Evolutionary conservation across 805 yeast species (phyloP).

Genomic region (Candida dajiaensis): DNA sequence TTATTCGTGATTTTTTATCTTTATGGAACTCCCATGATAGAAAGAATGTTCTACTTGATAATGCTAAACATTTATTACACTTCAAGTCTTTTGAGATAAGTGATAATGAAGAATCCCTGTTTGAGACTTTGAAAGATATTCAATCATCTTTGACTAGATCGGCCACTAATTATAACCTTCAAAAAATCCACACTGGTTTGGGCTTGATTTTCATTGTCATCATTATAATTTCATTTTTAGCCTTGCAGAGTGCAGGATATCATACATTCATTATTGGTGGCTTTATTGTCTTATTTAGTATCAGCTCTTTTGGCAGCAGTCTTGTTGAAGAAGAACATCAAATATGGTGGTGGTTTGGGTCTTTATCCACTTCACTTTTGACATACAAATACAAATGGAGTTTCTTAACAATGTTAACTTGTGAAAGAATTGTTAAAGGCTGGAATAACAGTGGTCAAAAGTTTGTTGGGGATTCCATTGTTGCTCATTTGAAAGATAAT

Average conservation of each 20-base stretch:
- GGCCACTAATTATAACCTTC: conserved; percentile 69
- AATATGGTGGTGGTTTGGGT: conserved; percentile 79
- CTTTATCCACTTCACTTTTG: conserved; percentile 14
- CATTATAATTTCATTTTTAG: conserved; percentile 5
- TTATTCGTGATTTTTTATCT: conserved; percentile 51
- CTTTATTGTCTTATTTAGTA: conserved; percentile 35
- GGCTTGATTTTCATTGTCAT: conserved; percentile 16
- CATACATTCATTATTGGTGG: conserved; percentile 11
- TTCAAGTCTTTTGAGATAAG: conserved; percentile 34
- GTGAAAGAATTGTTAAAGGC: conserved; percentile 59
- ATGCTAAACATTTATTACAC: conserved; percentile 49
- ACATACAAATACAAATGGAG: conserved; percentile 8
- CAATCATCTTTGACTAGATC: conserved; percentile 49
- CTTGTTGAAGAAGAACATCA: conserved; percentile 95
- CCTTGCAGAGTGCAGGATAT: conserved; percentile 2
- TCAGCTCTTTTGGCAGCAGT: conserved; percentile 77
- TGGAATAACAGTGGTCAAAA: conserved; percentile 95
- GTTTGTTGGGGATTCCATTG: conserved; percentile 45
- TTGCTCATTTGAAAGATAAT: conserved; percentile 33
- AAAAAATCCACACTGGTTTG: conserved; percentile 34
- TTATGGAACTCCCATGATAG: conserved; percentile 39
- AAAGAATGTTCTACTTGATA: conserved; percentile 39
- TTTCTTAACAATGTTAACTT: conserved; percentile 12
- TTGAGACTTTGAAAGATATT: conserved; percentile 22
- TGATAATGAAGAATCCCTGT: conserved; percentile 10